phyloP scores from a whole-genome alignment of 2,329 filamentous ascomycete species.

The Bipolaris gigantea region DNA sequence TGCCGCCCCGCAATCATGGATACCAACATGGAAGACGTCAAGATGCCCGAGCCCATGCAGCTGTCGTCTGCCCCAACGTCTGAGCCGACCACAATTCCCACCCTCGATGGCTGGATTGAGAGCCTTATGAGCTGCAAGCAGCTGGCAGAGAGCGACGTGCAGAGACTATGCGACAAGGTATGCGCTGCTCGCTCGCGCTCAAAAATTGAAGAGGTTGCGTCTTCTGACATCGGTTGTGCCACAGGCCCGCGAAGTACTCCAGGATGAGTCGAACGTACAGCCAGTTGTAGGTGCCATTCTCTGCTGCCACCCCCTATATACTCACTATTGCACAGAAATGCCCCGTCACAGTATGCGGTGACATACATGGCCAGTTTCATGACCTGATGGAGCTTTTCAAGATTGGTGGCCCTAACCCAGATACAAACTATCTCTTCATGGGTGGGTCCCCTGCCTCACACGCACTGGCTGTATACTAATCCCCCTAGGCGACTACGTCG shows the following conservation, averaged over 20 bases:
- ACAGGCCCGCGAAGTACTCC: conserved; percentile 91
- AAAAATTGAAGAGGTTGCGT: background rate
- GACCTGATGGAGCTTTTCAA: conserved; percentile 99
- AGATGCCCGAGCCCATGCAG: conserved; percentile 76
- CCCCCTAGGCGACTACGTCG: conserved; percentile 87
- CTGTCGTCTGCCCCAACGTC: conserved; percentile 67
- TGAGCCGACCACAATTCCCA: conserved; percentile 88
- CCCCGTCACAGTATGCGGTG: conserved; percentile 96
- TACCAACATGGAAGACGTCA: conserved; percentile 98
- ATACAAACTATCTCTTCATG: conserved; percentile 99
- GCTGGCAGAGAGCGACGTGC: conserved; percentile 89
- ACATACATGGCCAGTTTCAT: conserved; percentile 99
- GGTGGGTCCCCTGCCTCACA: conserved; percentile 54
- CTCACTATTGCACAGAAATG: conserved; percentile 67
- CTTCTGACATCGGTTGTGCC: conserved; percentile 19
- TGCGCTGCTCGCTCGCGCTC: conserved; percentile 9
- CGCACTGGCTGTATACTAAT: conserved; percentile 18
- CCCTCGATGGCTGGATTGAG: conserved; percentile 97
- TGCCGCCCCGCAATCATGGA: conserved; percentile 67
- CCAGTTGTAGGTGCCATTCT: conserved; percentile 72
- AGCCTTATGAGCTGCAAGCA: conserved; percentile 98
- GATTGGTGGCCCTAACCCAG: conserved; percentile 95
- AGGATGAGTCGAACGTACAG: conserved; percentile 98
- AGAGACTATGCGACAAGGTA: conserved; percentile 97
- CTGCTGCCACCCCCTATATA: background rate